Base-by-base conservation (phyloP, 768 basidiomycete species). In the Boletus pseudopeckii region DNA sequence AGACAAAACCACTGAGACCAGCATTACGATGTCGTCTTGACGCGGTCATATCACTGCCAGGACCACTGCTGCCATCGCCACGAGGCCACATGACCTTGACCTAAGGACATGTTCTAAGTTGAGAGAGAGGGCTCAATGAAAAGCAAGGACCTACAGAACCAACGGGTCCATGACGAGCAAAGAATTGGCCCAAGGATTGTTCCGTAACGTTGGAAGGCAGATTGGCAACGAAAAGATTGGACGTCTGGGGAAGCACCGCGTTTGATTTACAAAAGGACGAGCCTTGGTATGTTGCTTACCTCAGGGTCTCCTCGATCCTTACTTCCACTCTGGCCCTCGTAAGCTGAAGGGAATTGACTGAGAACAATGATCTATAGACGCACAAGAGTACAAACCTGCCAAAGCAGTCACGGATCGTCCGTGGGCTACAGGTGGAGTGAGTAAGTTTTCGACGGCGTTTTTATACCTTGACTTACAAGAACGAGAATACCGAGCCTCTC, bases 81-180 rank as follows among this genome's bases (percentile, higher is more conserved):
- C 96, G 85, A n/a, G 95, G 96, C 94, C 94, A 98, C 95, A 98
- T 98, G 59, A 98, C 85, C 77, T 96, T 93, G 41, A 94, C 90
- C 91, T 93, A n/a, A 51, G 54, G 24, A 15, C 53, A 18, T 18
- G 7, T 33, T 30, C 18, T 53, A 24, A 51, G 45, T 33, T 20
- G 17, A 39, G 13, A 34, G 11, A 34, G 10, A 51, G 15, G 20
- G 38, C 18, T n/a, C 22, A 11, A 40, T 26, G n/a, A 55, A 28
- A 51, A 42, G 10, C 4, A 26, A 53, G 30, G 7, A 75, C 82
- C 45, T 64, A 92, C 92, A 20, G 92, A 94, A 22, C 88, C 96
- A 56, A 99, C 89, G n/a, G 94, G 92, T 0, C 97, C 97, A 52
- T 79, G 79, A 41, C 87, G 83, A 3, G 95, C 95, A 67, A 99